These are phyloP conservation scores for Picea abies DNA, from an alignment of 83 land plant species.

Conservation along the genomic window DNA sequence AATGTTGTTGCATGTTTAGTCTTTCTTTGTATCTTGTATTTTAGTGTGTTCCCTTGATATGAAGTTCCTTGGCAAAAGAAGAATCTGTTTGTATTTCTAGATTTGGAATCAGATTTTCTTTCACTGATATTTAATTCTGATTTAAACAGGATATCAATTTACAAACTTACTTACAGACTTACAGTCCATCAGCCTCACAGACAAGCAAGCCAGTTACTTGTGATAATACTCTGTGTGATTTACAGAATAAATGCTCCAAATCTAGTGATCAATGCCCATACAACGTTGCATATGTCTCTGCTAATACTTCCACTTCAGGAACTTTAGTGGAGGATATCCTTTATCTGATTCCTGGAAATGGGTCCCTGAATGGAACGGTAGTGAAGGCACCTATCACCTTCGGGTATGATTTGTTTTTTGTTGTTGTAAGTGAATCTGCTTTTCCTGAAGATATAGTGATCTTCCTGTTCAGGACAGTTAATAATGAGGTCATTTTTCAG, in stretches of 20 bases:
- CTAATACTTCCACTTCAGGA: conserved; percentile 88
- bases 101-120: background rate
- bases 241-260: conserved; percentile 29
- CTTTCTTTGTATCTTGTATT: too few species aligned
- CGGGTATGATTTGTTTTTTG: conserved; percentile 24
- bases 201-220: conserved; percentile 69
- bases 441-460: background rate
- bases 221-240: conserved; percentile 54
- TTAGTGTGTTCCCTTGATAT: too few species aligned
- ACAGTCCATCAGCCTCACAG: conserved; percentile 57
- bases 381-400: too few species aligned
- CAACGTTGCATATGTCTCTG: conserved; percentile 71
- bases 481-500: conserved; percentile 5
- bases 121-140: background rate
- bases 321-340: conserved; percentile 81
- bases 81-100: too few species aligned
- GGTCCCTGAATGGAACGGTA: conserved; percentile 6
- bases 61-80: too few species aligned
- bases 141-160: conserved; percentile 28
- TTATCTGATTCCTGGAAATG: conserved; percentile 54
- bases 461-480: too few species aligned
- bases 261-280: conserved; percentile 63
- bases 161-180: conserved; percentile 26
- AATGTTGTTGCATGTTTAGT: too few species aligned
- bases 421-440: background rate